Percentiles rank a stretch among this genome's conserved stretches.
These are phyloP conservation scores for Tylopilus rubrobrunneus DNA, from an alignment of 768 basidiomycete species.

Conservation along the genomic window DNA sequence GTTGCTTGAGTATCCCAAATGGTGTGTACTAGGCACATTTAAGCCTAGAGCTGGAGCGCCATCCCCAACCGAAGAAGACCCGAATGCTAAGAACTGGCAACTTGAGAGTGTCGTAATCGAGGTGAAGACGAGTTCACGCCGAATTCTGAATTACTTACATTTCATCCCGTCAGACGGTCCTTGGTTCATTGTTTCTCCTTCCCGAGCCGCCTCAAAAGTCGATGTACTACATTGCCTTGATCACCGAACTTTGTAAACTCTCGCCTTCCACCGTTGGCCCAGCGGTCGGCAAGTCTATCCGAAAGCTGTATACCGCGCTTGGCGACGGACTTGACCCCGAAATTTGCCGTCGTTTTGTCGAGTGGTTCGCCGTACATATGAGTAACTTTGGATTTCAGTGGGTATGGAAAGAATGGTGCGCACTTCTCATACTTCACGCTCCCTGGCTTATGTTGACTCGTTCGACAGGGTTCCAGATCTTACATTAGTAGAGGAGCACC, in stretches of 20 bases:
- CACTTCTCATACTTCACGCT: neutral
- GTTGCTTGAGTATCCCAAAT: constrained; percentile 81
- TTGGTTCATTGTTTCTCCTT: constrained; percentile 70
- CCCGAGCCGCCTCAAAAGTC: constrained; percentile 76
- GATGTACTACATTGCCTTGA: constrained; percentile 82
- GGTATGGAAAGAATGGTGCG: constrained; percentile 99
- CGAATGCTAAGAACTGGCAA: constrained; percentile 72
- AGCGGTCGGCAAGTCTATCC: constrained; percentile 92
- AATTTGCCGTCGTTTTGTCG: constrained; percentile 73
- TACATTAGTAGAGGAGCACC: constrained; percentile 67
- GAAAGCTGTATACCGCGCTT: constrained; percentile 76
- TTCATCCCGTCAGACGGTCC: constrained; percentile 49
- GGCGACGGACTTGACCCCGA: constrained; percentile 88
- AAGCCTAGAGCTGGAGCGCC: constrained; percentile 69
- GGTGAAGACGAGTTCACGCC: constrained; percentile 37
- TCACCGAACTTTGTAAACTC: constrained; percentile 94
- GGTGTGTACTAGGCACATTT: constrained; percentile 82
- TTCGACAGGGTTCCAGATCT: constrained; percentile 80
- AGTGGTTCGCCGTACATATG: constrained; percentile 96
- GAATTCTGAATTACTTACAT: neutral
- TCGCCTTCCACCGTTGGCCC: constrained; percentile 91
- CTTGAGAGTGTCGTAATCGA: constrained; percentile 87
- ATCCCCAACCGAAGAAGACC: constrained; percentile 41
- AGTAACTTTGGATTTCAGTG: constrained; percentile 97
- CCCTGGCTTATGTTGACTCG: neutral